Base-by-base conservation (phyloP, 768 basidiomycete species). In the Neoboletus brunneissimus region DNA sequence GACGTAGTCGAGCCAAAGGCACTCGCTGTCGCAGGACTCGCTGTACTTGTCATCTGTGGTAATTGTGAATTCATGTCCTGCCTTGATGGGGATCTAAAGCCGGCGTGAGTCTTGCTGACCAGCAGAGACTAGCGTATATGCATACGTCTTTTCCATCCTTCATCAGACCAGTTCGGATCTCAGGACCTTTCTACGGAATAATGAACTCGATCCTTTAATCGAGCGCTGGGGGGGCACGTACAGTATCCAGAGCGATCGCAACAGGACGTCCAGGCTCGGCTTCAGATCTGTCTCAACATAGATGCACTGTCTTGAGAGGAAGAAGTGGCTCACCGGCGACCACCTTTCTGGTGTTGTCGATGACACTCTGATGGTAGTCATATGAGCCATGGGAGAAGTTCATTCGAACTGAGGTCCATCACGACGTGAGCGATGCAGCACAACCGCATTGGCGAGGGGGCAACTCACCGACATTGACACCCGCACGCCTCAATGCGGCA, bases 381-480 rank as follows among this genome's bases (percentile, higher is more conserved):
- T 99, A 95, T 54, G 88, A 89, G 46, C 97, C 97, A 85, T 99
- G 97, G 53, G 96, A 98, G 74, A 98, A 99, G 83, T 99, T 99
- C 97, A 99, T 98, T 76, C 97, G 95, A 61, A 99, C 97, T 98
- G 64, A 27, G 4, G 44, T 31, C 43, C 53, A 41, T 54, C 53
- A 29, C 32, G 55, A 55, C 56, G 54, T 63, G 35, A 58, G 54
- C 22, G 48, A 49, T 42, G 37, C 20, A 13, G 34, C 34, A 43
- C 25, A 15, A 58, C 23, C 18, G 23, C 7, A n/a, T 40, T 35
- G 40, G 41, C 51, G 3, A 43, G 20, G 48, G 41, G 41, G 18
- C 49, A 23, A 79, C 93, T 62, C 58, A 96, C 96, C 95, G 71
- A 99, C 89, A 81, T 98, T 98, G 74, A 99, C 91, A 69, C 97